Evolutionary conservation across 352 stramenopile genomes (phyloP).

Genomic region (Phytopythium kandeliae): DNA sequence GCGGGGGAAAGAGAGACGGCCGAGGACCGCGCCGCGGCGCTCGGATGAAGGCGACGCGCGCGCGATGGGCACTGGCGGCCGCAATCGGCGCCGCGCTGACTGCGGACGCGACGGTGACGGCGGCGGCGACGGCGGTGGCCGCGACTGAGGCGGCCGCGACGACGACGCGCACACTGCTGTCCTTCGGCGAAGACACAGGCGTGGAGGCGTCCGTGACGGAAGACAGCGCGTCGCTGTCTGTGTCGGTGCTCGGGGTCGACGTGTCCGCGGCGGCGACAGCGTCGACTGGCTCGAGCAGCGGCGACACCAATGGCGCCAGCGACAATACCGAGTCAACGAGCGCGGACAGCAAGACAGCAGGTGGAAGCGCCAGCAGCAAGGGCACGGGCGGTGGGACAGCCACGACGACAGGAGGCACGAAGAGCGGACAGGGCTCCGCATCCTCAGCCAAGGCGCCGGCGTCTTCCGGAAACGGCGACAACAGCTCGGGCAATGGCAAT

Average conservation of each 20-base stretch:
- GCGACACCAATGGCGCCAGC: neutral
- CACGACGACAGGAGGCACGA: too few relatives aligned
- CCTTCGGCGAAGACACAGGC: neutral
- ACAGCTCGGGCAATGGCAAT: neutral
- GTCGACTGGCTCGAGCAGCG: conserved; percentile 1
- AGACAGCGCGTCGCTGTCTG: conserved; percentile 2
- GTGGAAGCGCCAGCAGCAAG: neutral
- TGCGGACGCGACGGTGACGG: neutral
- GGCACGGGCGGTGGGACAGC: too few relatives aligned
- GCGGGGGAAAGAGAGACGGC: too few relatives aligned
- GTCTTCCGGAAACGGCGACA: neutral
- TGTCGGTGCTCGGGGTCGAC: conserved; percentile 1
- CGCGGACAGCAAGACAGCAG: neutral
- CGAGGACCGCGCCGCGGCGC: neutral
- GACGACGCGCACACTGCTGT: conserved; percentile 1
- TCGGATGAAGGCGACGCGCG: conserved; percentile 1
- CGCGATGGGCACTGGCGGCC: conserved; percentile 3
- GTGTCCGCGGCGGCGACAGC: neutral
- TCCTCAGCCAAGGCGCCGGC: neutral
- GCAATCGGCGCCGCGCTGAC: conserved; percentile 1
- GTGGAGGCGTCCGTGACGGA: neutral
- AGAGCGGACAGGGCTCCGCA: neutral
- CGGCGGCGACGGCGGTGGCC: neutral
- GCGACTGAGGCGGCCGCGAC: neutral
- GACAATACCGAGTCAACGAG: neutral